Evolutionary conservation across 2,329 filamentous ascomycete species (phyloP).

Genomic region (Canariomyces notabilis): DNA sequence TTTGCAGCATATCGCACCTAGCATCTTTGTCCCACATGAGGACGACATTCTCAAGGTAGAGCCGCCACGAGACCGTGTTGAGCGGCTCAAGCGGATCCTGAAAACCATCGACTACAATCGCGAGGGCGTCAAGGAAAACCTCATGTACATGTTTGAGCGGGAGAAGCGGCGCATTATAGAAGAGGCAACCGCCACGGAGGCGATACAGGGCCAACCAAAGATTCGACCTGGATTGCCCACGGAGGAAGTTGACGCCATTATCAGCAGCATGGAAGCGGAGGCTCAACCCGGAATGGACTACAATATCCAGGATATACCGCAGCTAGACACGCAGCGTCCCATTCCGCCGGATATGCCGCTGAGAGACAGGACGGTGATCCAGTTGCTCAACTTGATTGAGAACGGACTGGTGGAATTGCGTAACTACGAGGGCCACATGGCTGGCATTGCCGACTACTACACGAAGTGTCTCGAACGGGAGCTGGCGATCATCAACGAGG

Average conservation of each 20-base stretch:
- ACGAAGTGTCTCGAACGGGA: conserved; percentile 25
- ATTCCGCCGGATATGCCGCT: conserved; percentile 7
- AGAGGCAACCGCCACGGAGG: conserved; percentile 17
- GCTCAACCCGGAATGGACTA: conserved; percentile 22
- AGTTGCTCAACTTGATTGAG: conserved; percentile 18
- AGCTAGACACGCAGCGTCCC: background rate
- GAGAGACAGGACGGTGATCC: conserved; percentile 17
- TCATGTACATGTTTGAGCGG: conserved; percentile 31
- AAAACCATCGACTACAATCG: conserved; percentile 30
- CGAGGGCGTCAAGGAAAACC: conserved; percentile 29
- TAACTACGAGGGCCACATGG: conserved; percentile 25
- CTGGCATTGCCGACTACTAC: conserved; percentile 17
- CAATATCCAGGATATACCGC: conserved; percentile 18
- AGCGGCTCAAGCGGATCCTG: conserved; percentile 28
- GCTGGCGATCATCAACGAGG: conserved; percentile 19
- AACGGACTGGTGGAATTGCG: conserved; percentile 16
- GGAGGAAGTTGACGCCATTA: conserved; percentile 26
- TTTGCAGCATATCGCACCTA: conserved; percentile 27
- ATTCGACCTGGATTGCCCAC: conserved; percentile 14
- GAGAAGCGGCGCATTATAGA: conserved; percentile 30
- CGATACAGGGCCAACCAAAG: background rate
- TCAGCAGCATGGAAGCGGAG: conserved; percentile 27
- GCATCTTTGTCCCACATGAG: conserved; percentile 33
- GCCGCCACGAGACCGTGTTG: conserved; percentile 25
- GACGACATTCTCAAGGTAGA: conserved; percentile 28